phyloP scores from a whole-genome alignment of 1,284 basidiomycete genomes.

The Wolfiporia cocos region DNA sequence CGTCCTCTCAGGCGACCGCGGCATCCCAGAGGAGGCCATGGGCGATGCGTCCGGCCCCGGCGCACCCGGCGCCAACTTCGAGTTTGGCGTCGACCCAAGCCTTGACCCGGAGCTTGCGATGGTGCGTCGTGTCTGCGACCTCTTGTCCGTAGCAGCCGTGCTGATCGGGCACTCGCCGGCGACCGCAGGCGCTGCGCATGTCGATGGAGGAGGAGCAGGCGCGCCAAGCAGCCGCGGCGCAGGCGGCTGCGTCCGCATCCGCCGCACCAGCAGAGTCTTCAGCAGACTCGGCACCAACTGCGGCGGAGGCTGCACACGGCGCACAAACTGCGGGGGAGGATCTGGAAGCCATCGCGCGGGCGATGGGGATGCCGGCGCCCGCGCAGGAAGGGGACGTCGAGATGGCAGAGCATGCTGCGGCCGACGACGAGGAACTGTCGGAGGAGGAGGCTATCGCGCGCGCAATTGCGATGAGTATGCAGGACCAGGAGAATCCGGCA shows the following conservation, averaged over 20 bases:
- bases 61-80: conserved; percentile 54
- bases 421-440: conserved; percentile 33
- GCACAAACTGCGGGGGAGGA: conserved; percentile 30
- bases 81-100: conserved; percentile 91
- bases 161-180: conserved; percentile 1
- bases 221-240: conserved; percentile 63
- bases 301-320: conserved; percentile 27
- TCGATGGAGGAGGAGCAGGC: conserved; percentile 97
- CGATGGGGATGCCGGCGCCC: conserved; percentile 58
- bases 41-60: conserved; percentile 44
- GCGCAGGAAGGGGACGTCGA: conserved; percentile 36
- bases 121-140: conserved; percentile 41
- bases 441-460: conserved; percentile 58
- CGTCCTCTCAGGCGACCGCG: conserved; percentile 78
- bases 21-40: conserved; percentile 61
- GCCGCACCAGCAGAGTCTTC: conserved; percentile 6
- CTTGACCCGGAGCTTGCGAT: conserved; percentile 97
- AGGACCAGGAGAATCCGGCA: conserved; percentile 20
- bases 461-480: conserved; percentile 53
- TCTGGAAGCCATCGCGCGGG: conserved; percentile 57
- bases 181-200: conserved; percentile 93
- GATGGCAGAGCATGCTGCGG: conserved; percentile 37
- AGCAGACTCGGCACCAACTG: conserved; percentile 12
- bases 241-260: conserved; percentile 22
- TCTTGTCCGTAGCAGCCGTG: not conserved